Evolutionary conservation across 768 basidiomycete species (phyloP), one percentile per base, ranked within the genome.

Genomic region (Leccinum rimulosum): DNA sequence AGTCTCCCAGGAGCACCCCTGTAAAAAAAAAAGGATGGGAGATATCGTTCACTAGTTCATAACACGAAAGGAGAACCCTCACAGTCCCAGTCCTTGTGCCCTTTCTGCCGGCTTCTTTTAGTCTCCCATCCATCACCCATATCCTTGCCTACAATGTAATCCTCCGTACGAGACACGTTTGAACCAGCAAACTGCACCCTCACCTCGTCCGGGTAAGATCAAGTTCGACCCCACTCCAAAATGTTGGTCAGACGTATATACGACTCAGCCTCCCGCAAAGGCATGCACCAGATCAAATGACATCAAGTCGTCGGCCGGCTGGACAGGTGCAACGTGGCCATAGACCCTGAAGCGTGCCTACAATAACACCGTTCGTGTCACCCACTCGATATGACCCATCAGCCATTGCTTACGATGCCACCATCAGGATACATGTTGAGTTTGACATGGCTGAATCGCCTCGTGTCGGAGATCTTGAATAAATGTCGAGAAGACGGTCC

Each of bases 111-210:
- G 67, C 90, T 95, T 61, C 97, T 81, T 71, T 90, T 93, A 3
- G 96, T 98, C 75, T 99, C 97, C 97, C 97, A 99, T 4, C 97
- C 97, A 69, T 97, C 95, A 5, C 95, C 87, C 94, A 99, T 99
- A 67, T 96, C 89, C 70, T 86, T 87, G 28, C 92, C 82, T 83
- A 53, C 30, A 28, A 38, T 19, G 27, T 43, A 51, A 60, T 35
- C 56, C 4, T 54, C 19, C 50, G 8, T 31, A 55, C 53, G 48
- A 56, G 19, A n/a, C 36, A 1, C 10, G 30, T 25, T 15, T 17
- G 35, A 60, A 8, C 6, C 19, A 43, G 52, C 3, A 33, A 53
- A 31, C 15, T 1, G 3, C n/a, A n/a, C 33, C 2, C 64, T 64
- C 63, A 76, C 88, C 96, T 73, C 95, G 76, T 30, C 96, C 96